Base-by-base conservation (phyloP, 139 green algal species). In the Monoraphidium neglectum region DNA sequence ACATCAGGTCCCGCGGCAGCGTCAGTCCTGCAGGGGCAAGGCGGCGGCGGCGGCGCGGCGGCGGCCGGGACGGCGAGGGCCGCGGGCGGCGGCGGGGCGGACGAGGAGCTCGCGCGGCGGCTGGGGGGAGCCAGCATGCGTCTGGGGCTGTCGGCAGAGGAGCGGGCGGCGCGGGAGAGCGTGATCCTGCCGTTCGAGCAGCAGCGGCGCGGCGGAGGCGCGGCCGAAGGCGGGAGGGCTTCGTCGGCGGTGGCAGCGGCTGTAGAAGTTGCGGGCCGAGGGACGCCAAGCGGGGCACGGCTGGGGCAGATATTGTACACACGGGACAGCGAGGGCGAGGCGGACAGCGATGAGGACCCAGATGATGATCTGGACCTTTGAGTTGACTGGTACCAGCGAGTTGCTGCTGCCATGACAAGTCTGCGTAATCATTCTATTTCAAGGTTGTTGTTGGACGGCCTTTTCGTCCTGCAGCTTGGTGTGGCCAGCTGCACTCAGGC, bases 361-460 rank as follows among this genome's bases (percentile, higher is more conserved):
- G 91, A 95, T 65, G 91, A 95, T 74, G 91, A 95, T 33, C 68
- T 95, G 47, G 91, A 95, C 77, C 82, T 95, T 1, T 95, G 37
- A 82, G 8, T 51, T n/a, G n/a, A n/a, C n/a, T n/a, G n/a, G n/a
- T n/a, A n/a, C n/a, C n/a, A n/a, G n/a, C n/a, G n/a, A n/a, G n/a
- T n/a, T n/a, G n/a, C n/a, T n/a, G n/a, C n/a, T n/a, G n/a, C n/a
- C n/a, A n/a, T n/a, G n/a, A n/a, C n/a, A n/a, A n/a, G n/a, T n/a
- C n/a, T n/a, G n/a, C n/a, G n/a, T n/a, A n/a, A n/a, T n/a, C n/a
- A n/a, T n/a, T n/a, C n/a, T n/a, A n/a, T n/a, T n/a, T n/a, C n/a
- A n/a, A n/a, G n/a, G n/a, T n/a, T n/a, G n/a, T n/a, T n/a, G n/a
- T n/a, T n/a, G n/a, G n/a, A n/a, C n/a, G n/a, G n/a, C n/a, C n/a